Base-by-base conservation (phyloP, 1,284 basidiomycete species). In the Apiotrichum gamsii region DNA sequence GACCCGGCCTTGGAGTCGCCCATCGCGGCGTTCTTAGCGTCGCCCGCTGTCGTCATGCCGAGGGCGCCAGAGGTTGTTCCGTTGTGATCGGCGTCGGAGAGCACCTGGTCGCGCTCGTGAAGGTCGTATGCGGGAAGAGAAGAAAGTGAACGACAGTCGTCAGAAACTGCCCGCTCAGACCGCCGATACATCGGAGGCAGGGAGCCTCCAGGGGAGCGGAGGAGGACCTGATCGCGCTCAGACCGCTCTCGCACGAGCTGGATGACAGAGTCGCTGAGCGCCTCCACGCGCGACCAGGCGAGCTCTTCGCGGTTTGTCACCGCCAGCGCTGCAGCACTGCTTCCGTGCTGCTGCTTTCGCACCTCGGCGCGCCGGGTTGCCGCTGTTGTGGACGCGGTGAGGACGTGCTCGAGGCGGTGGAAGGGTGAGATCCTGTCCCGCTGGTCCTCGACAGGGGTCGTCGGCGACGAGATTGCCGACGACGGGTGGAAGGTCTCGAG, bases 291-390 rank as follows among this genome's bases (percentile, higher is more conserved):
- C 15, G 54, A 56, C 61, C 61, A 64, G 5, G 57, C 61, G 19
- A 67, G 33, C 43, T 63, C 61, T 35, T 64, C 60, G 39, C 62
- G 46, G 3, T n/a, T n/a, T n/a, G n/a, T n/a, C n/a, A n/a, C n/a
- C n/a, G n/a, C n/a, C n/a, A n/a, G n/a, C n/a, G n/a, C n/a, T n/a
- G n/a, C n/a, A n/a, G n/a, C n/a, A n/a, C n/a, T n/a, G n/a, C n/a
- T n/a, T n/a, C n/a, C n/a, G 33, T 13, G 33, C 13, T 5, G 18
- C 5, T 4, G 13, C 33, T 5, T 8, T 6, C 33, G 16, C 16
- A 3, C 19, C 19, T 4, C 18, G 9, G 25, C 6, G 25, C 25
- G 25, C 25, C 6, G 11, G 4, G 46, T 45, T 2, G 49, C 48
- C 1, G 39, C 23, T 16, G 50, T 45, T 4, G 43, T 42, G 11